These are phyloP conservation scores for Amaranthus cruentus DNA, from an alignment of 148 eudicot species.

Conservation along the genomic window DNA sequence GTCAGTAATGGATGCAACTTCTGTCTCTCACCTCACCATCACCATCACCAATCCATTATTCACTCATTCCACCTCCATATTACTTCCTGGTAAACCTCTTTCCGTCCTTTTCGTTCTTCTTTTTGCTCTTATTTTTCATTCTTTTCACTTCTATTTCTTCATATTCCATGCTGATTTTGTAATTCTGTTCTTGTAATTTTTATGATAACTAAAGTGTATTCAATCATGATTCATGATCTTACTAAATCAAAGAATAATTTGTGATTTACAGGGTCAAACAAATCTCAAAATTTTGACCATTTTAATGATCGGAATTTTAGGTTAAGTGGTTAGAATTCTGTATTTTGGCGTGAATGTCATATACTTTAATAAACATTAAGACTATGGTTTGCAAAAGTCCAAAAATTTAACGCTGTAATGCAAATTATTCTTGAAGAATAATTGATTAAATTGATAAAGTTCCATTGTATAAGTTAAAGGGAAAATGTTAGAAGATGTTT, in stretches of 20 bases:
- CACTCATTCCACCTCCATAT: neutral
- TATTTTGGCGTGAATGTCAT: no score
- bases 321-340: no score
- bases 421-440: no score
- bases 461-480: no score
- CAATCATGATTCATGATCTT: neutral
- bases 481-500: no score
- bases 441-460: no score
- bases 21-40: slow-evolving; percentile 1
- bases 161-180: neutral
- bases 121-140: neutral
- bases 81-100: neutral
- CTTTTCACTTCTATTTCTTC: neutral
- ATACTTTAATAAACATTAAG: no score
- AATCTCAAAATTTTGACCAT: neutral
- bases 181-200: neutral
- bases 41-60: neutral
- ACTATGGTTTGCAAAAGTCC: no score
- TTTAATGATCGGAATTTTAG: no score
- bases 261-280: no score
- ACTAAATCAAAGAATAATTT: no score
- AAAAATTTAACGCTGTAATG: no score
- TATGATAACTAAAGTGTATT: neutral
- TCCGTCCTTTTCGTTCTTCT: neutral
- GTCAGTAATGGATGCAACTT: slow-evolving; percentile 16